A percentile compares a stretch with the other conserved stretches of the same genome.
phyloP scores from a whole-genome alignment of 306 rosid species.

The Dalbergia cochinchinensis region DNA sequence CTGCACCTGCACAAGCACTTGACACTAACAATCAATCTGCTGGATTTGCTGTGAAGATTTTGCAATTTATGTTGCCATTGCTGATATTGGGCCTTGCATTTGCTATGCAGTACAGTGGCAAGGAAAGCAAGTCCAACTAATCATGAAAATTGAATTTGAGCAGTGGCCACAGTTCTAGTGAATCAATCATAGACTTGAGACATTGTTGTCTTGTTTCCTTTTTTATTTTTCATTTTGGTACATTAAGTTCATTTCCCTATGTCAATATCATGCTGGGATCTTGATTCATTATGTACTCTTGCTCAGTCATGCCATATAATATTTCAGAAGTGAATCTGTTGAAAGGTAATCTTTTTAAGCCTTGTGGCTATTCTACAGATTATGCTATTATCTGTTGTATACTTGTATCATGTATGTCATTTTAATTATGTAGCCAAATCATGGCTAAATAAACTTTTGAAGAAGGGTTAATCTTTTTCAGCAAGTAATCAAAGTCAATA shows the following conservation, averaged over 20 bases:
- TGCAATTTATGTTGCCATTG: conserved; percentile 71
- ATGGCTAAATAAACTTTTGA: background rate
- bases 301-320: conserved; percentile 13
- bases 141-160: conserved; percentile 41
- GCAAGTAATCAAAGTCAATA: background rate
- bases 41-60: conserved; percentile 54
- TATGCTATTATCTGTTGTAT: background rate
- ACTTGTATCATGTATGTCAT: background rate
- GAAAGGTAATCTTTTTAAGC: conserved; percentile 12
- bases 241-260: conserved; percentile 3
- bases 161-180: conserved; percentile 16
- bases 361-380: background rate
- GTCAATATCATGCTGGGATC: conserved; percentile 29
- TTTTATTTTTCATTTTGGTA: background rate
- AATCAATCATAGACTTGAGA: conserved; percentile 3
- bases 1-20: conserved; percentile 34
- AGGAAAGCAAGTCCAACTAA: conserved; percentile 46
- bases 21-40: conserved; percentile 48
- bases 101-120: conserved; percentile 65
- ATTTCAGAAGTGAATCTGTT: conserved; percentile 18
- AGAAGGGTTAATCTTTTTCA: background rate
- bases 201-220: conserved; percentile 12
- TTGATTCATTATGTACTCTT: conserved; percentile 8
- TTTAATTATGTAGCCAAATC: background rate
- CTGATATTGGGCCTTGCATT: conserved; percentile 70